Percentiles rank a stretch among this genome's conserved stretches.
Conservation (phyloP, 257 asterid species). For the Primulina eburnea region DNA sequence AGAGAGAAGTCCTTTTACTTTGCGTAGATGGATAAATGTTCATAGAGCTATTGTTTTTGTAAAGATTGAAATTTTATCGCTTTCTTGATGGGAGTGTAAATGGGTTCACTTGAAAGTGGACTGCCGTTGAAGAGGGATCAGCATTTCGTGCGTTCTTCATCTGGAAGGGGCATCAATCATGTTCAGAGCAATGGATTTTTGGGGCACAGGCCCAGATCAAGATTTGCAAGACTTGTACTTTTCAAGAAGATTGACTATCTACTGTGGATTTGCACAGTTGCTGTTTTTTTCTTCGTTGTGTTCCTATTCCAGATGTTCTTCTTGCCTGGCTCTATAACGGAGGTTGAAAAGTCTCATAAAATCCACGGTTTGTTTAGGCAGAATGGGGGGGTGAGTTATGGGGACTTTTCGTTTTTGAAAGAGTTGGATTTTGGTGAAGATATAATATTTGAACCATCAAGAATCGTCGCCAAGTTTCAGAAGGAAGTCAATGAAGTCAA, state of each 20-base stretch:
- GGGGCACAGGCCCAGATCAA: constrained; percentile 71
- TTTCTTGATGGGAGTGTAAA: constrained; percentile 55
- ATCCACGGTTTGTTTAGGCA: constrained; percentile 26
- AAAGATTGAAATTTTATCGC: constrained; percentile 10
- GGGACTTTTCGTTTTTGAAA: constrained; percentile 47
- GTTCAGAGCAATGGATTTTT: constrained; percentile 11
- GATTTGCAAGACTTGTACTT: constrained; percentile 62
- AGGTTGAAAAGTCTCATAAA: constrained; percentile 27
- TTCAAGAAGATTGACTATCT: constrained; percentile 55
- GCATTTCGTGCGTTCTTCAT: constrained; percentile 43
- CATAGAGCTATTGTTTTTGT: neutral
- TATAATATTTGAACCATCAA: constrained; percentile 60
- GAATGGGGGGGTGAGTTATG: constrained; percentile 27
- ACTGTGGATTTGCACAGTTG: constrained; percentile 55
- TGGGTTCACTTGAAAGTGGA: constrained; percentile 81
- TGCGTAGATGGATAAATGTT: neutral
- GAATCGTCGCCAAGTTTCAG: constrained; percentile 50
- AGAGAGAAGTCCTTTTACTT: neutral
- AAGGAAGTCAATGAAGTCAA: constrained; percentile 41
- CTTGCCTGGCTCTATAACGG: constrained; percentile 55
- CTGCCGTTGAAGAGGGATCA: constrained; percentile 50
- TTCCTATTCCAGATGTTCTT: constrained; percentile 55
- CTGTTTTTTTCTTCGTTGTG: constrained; percentile 57
- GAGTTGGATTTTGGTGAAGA: constrained; percentile 78
- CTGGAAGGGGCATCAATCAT: constrained; percentile 21